Percentiles rank a stretch among this genome's conserved stretches.
phyloP scores from a whole-genome alignment of 1,284 basidiomycete species.

The Ganoderma meredithae region DNA sequence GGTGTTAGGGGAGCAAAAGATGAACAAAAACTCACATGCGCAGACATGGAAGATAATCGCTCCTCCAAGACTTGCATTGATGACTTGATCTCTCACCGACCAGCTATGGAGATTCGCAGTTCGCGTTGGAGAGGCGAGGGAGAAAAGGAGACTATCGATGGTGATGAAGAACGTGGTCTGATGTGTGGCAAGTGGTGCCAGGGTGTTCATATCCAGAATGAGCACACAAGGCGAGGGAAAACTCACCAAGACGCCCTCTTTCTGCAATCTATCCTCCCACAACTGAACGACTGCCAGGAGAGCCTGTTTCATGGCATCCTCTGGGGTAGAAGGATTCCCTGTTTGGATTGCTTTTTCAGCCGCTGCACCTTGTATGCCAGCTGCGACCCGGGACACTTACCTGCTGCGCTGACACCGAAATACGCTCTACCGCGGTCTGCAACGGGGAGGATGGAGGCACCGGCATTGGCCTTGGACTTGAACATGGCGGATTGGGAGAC shows the following conservation, averaged over 20 bases:
- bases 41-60: slow-evolving; percentile 48
- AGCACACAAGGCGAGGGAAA: neutral
- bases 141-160: slow-evolving; percentile 45
- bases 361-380: neutral
- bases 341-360: neutral
- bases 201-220: neutral
- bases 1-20: neutral
- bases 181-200: neutral
- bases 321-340: slow-evolving; percentile 7
- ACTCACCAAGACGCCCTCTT: slow-evolving; percentile 41
- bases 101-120: slow-evolving; percentile 23
- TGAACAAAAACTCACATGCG: slow-evolving; percentile 37
- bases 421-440: neutral
- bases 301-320: slow-evolving; percentile 36
- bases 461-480: slow-evolving; percentile 11
- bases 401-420: neutral
- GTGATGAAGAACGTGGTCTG: slow-evolving; percentile 50
- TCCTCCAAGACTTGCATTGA: slow-evolving; percentile 43
- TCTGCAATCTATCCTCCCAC: slow-evolving; percentile 43
- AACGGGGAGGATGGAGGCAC: neutral
- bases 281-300: slow-evolving; percentile 39
- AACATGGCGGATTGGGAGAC: slow-evolving; percentile 16
- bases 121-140: slow-evolving; percentile 37
- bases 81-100: slow-evolving; percentile 35
- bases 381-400: neutral